A percentile compares a stretch with the other conserved stretches of the same genome.
phyloP scores from a whole-genome alignment of 176 grass and related monocot species.

The Thinopyrum elongatum region DNA sequence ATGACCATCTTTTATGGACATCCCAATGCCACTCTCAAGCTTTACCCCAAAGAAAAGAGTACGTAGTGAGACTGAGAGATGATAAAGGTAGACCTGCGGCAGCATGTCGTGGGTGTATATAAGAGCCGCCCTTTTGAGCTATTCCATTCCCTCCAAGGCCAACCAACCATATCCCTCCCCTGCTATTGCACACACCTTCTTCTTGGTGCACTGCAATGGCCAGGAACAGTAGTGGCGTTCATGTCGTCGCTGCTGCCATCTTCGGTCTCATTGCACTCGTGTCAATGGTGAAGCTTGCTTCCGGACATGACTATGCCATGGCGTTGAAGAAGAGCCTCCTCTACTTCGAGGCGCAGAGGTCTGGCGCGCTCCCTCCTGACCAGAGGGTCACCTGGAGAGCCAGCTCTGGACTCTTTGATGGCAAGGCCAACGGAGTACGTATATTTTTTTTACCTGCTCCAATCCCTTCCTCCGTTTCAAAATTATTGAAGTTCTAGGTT shows the following conservation, averaged over 20 bases:
- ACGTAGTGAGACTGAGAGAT: no score
- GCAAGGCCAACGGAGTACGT: slow-evolving; percentile 80
- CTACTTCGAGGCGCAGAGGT: slow-evolving; percentile 94
- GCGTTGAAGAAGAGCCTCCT: slow-evolving; percentile 86
- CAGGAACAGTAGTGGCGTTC: neutral
- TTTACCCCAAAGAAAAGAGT: no score
- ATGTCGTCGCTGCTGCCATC: neutral
- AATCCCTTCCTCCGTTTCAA: no score
- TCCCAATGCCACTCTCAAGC: no score
- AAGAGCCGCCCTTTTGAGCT: neutral
- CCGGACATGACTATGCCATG: slow-evolving; percentile 70
- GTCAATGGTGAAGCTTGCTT: slow-evolving; percentile 26
- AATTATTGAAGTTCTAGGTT: no score
- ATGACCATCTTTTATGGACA: no score
- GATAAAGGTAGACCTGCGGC: no score
- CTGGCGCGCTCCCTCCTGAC: slow-evolving; percentile 61
- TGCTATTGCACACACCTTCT: neutral
- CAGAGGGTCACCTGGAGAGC: slow-evolving; percentile 82
- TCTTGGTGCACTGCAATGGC: slow-evolving; percentile 26
- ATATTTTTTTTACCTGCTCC: neutral
- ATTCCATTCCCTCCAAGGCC: neutral
- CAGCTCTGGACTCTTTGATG: slow-evolving; percentile 81
- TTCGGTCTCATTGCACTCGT: slow-evolving; percentile 22
- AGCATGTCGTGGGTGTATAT: no score
- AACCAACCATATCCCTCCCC: slow-evolving; percentile 13